Percentiles rank a stretch among this genome's conserved stretches.
Evolutionary conservation across 345 rosid species (phyloP).

Genomic region (Euphorbia peplus): DNA sequence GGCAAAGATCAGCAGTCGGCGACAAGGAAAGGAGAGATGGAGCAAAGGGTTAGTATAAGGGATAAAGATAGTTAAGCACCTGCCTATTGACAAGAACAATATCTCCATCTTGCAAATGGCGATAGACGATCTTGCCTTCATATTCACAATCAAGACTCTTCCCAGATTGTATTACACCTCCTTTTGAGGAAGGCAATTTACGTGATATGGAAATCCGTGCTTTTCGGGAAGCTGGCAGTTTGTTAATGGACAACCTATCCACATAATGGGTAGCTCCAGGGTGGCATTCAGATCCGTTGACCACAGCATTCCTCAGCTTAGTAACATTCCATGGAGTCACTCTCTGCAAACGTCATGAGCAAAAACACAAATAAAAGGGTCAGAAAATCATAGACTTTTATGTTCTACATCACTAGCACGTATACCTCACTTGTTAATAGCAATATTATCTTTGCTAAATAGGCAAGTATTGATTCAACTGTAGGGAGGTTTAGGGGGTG

Average conservation of each 20-base stretch:
- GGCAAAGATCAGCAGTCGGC: neutral
- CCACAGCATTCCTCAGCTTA: slow-evolving; percentile 68
- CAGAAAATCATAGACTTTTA: neutral
- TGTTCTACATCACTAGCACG: neutral
- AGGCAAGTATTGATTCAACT: neutral
- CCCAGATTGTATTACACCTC: slow-evolving; percentile 57
- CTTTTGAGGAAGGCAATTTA: slow-evolving; percentile 73
- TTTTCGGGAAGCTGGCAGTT: slow-evolving; percentile 48
- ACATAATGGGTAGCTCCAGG: slow-evolving; percentile 93
- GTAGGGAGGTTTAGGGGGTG: neutral
- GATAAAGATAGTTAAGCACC: slow-evolving; percentile 37
- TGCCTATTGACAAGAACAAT: slow-evolving; percentile 92
- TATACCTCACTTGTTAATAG: neutral
- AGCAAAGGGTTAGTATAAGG: neutral
- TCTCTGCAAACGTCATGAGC: slow-evolving; percentile 46
- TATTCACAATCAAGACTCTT: slow-evolving; percentile 52
- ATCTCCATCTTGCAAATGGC: slow-evolving; percentile 93
- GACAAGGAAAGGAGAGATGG: neutral
- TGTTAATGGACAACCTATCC: slow-evolving; percentile 58
- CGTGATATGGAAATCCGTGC: slow-evolving; percentile 66
- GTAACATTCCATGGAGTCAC: slow-evolving; percentile 83
- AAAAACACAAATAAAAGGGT: slow-evolving; percentile 8
- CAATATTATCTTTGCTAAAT: neutral
- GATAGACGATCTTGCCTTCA: slow-evolving; percentile 82
- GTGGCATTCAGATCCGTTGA: slow-evolving; percentile 79